Evolutionary conservation across 352 stramenopile genomes (phyloP), one percentile per base, ranked within the genome.

Genomic region (Phytophthora multivora): DNA sequence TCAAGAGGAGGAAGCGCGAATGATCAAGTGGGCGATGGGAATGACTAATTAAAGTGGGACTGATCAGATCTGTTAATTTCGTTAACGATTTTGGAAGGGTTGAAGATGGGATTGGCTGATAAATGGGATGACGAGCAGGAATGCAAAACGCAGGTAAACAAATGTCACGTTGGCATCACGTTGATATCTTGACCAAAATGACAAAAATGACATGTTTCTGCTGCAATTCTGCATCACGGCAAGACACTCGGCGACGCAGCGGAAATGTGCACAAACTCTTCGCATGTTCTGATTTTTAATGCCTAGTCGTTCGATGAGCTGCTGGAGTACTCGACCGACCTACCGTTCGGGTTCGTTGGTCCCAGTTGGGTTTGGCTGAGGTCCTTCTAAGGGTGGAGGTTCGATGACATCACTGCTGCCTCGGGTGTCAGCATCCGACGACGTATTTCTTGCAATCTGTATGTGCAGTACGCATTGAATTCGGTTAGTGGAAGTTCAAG

Each of bases 401-500:
- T 70, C 55, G 16, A 70, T 60, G 16, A 42, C 33, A 18, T 56
- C 48, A 7, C 49, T 33, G 10, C n/a, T 49, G 4, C 42, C 51
- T 38, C 28, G 18, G 41, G 21, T 57, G 19, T 10, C 42, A 16
- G 51, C 11, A 41, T 61, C 51, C 11, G 58, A 42, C 13, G 51
- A 52, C 1, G 58, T 61, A 23, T 59, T 61, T 45, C 50, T 57
- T 43, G 58, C 40, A 30, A 61, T 66, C 50, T 65, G 19, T n/a
- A 4, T 23, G 21, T n/a, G n/a, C n/a, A n/a, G n/a, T 4, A 23
- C 21, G 21, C 33, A 41, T 51, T 19, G 18, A 48, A 15, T 26
- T n/a, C 11, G 19, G 9, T 16, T 33, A 33, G 28, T 33, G 9
- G 13, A 12, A 13, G 4, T 8, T 13, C 10, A 31, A 33, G 7